Conservation (phyloP, 1,284 basidiomycete species). For the Apiotrichum sp. region DNA sequence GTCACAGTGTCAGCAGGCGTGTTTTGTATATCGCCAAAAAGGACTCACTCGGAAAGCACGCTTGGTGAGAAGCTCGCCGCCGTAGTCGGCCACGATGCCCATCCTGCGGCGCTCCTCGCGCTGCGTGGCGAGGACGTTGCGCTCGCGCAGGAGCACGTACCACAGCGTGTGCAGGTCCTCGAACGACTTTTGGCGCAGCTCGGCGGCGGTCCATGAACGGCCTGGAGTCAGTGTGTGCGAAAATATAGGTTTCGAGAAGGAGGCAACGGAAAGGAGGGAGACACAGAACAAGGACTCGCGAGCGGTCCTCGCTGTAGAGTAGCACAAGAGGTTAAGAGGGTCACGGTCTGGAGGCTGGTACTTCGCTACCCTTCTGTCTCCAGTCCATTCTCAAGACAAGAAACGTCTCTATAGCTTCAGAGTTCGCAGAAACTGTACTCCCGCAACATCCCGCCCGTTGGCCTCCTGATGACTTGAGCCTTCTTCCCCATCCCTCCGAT, state of each 20-base stretch:
- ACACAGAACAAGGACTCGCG: no score
- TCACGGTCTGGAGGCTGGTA: no score
- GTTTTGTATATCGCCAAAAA: not conserved
- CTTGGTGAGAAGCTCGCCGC: slow-evolving; percentile 33
- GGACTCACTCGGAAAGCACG: slow-evolving; percentile 34
- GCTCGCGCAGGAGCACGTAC: slow-evolving; percentile 81
- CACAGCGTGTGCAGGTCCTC: slow-evolving; percentile 85
- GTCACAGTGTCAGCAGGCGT: not conserved
- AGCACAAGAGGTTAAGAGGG: no score
- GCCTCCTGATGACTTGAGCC: no score
- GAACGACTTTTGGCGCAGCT: slow-evolving; percentile 83
- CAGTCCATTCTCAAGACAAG: no score
- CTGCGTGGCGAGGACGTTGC: slow-evolving; percentile 84
- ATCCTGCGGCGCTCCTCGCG: slow-evolving; percentile 64
- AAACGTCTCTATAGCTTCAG: no score
- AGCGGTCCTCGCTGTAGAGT: no score
- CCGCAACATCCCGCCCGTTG: no score
- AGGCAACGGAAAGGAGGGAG: not conserved
- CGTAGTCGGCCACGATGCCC: slow-evolving; percentile 45
- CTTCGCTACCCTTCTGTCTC: no score
- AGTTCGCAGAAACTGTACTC: no score
- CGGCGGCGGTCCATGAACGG: slow-evolving; percentile 74
- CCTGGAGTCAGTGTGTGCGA: slow-evolving; percentile 50
- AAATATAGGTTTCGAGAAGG: not conserved
- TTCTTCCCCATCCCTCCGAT: no score